A percentile compares a stretch with the other conserved stretches of the same genome.
Conservation (phyloP, 768 basidiomycete species). For the Pisolithus marmoratus region DNA sequence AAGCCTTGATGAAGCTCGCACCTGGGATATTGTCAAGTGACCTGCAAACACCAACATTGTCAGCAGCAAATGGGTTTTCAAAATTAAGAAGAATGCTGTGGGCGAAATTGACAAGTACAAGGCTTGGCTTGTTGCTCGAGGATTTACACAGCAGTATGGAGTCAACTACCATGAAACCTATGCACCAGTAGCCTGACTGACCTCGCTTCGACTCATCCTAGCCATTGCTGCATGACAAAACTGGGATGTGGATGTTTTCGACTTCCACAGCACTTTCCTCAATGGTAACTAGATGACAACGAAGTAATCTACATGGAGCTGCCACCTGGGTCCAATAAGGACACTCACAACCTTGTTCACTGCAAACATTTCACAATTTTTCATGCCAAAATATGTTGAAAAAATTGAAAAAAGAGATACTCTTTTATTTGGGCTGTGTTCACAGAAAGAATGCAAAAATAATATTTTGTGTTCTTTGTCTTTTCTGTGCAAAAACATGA, state of each 20-base stretch:
- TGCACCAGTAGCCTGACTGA: background rate
- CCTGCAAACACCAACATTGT: background rate
- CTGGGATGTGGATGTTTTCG: too few relatives aligned
- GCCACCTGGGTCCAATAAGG: constrained; percentile 23
- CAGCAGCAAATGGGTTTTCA: constrained; percentile 40
- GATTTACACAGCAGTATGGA: constrained; percentile 3
- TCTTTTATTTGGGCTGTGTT: too few relatives aligned
- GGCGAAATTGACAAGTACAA: constrained; percentile 27
- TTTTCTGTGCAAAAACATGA: too few relatives aligned
- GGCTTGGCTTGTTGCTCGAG: background rate
- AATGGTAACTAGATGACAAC: constrained; percentile 28
- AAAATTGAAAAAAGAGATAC: too few relatives aligned
- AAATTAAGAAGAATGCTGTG: constrained; percentile 32
- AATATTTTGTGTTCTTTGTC: too few relatives aligned
- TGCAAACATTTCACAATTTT: too few relatives aligned
- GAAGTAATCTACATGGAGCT: constrained; percentile 40
- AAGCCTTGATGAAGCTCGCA: background rate
- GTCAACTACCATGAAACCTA: constrained; percentile 6
- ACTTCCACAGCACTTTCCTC: too few relatives aligned
- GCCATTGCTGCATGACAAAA: too few relatives aligned
- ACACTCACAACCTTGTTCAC: constrained; percentile 1
- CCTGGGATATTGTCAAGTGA: constrained; percentile 5
- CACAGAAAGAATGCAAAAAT: too few relatives aligned
- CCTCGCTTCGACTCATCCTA: constrained; percentile 4
- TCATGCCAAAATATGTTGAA: too few relatives aligned